Percentiles rank a stretch among this genome's conserved stretches.
Conservation (phyloP, 257 asterid species). For the Ophiorrhiza pumila region DNA sequence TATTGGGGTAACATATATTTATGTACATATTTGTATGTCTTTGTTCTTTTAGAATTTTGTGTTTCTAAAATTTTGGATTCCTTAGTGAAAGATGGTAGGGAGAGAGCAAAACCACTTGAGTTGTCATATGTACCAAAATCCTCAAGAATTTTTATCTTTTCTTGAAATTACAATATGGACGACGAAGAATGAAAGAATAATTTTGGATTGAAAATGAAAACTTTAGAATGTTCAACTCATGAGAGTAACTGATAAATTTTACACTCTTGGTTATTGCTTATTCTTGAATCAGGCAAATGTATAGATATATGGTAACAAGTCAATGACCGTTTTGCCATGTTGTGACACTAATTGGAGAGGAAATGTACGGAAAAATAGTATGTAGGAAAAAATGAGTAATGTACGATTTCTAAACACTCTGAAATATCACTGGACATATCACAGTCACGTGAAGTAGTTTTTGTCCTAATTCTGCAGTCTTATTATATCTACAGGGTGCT, state of each 20-base stretch:
- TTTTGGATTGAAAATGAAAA: neutral
- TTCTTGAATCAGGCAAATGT: neutral
- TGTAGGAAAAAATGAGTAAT: neutral
- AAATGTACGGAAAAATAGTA: neutral
- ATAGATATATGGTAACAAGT: neutral
- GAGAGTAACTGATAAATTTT: neutral
- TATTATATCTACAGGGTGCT: slow-evolving; percentile 6
- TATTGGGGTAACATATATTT: neutral
- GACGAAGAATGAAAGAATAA: neutral
- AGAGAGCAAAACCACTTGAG: neutral
- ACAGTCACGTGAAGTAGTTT: neutral
- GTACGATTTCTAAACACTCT: neutral
- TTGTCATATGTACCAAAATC: no score
- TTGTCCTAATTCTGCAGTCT: neutral
- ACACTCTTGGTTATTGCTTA: neutral
- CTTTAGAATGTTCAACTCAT: neutral
- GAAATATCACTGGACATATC: neutral
- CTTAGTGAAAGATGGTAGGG: neutral
- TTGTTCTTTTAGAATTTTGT: neutral
- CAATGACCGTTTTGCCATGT: neutral
- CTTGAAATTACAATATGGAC: neutral
- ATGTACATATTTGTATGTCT: neutral
- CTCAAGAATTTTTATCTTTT: neutral
- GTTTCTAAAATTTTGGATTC: neutral
- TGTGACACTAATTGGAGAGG: neutral